These are phyloP conservation scores for Omphalea diandra DNA, from an alignment of 441 rosid species.

Conservation along the genomic window DNA sequence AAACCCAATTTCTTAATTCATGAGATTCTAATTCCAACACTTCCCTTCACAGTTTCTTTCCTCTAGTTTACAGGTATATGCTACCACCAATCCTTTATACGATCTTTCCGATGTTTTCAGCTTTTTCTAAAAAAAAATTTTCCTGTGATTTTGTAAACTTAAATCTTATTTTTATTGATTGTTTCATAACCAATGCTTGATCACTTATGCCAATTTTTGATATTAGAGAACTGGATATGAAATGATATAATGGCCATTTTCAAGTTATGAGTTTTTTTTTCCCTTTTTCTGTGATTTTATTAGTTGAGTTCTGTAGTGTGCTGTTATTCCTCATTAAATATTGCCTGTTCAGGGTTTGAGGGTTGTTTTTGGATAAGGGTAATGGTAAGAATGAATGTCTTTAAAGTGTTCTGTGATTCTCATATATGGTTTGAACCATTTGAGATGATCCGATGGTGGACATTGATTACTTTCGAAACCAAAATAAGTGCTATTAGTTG, in stretches of 20 bases:
- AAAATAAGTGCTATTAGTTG: neutral
- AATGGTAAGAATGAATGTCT: too few relatives aligned
- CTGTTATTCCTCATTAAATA: neutral
- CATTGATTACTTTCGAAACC: neutral
- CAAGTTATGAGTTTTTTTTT: neutral
- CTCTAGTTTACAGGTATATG: constrained; percentile 24
- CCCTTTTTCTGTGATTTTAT: too few relatives aligned
- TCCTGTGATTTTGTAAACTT: constrained; percentile 1
- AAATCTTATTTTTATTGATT: neutral
- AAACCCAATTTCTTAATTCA: neutral
- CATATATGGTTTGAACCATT: neutral
- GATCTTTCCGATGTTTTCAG: neutral
- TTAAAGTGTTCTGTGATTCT: neutral
- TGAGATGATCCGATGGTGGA: neutral
- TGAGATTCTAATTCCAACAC: neutral
- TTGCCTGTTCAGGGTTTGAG: neutral
- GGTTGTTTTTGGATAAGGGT: neutral
- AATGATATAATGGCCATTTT: neutral
- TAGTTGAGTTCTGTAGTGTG: too few relatives aligned
- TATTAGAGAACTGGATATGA: neutral
- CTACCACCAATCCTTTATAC: neutral
- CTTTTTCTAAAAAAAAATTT: neutral
- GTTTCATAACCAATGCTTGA: constrained; percentile 1
- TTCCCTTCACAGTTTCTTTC: neutral
- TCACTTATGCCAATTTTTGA: neutral